Conservation (phyloP, 208 protist species). For the Trypanosoma melophagium region DNA sequence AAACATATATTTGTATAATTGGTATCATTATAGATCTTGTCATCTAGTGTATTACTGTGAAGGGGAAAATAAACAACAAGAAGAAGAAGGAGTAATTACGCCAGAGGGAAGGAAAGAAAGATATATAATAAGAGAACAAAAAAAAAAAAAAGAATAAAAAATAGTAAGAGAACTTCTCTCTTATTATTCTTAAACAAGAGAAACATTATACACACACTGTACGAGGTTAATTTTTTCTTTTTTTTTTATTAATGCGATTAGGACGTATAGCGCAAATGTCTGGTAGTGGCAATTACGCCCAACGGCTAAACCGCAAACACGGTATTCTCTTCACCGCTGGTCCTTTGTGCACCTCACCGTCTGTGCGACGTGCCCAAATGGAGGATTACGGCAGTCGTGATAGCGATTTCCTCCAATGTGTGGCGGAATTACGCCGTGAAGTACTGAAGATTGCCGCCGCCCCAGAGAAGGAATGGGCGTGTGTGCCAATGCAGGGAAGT, state of each 20-base stretch:
- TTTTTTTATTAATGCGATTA: conserved; percentile 1
- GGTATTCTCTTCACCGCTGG: conserved; percentile 67
- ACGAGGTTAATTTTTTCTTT: too few relatives aligned
- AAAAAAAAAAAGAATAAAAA: too few relatives aligned
- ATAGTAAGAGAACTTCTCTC: too few relatives aligned
- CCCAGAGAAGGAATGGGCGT: conserved; percentile 30
- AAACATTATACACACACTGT: too few relatives aligned
- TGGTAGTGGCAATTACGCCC: conserved; percentile 25
- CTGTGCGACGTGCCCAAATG: conserved; percentile 52
- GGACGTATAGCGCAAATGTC: conserved; percentile 1
- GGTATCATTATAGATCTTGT: too few relatives aligned
- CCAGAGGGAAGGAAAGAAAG: too few relatives aligned
- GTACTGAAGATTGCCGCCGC: conserved; percentile 41
- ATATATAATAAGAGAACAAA: too few relatives aligned
- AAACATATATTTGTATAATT: too few relatives aligned
- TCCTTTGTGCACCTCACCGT: conserved; percentile 39
- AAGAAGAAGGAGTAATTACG: too few relatives aligned
- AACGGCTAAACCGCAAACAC: conserved; percentile 27
- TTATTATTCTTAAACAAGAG: too few relatives aligned
- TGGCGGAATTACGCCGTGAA: conserved; percentile 38
- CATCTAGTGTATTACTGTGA: too few relatives aligned
- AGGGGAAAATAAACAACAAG: too few relatives aligned
- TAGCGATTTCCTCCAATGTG: conserved; percentile 35
- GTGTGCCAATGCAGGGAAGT: conserved; percentile 56
- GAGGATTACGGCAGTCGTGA: conserved; percentile 68